These are phyloP conservation scores for Kodamaea jinghongensis DNA, from an alignment of 805 yeast species.

Conservation along the genomic window DNA sequence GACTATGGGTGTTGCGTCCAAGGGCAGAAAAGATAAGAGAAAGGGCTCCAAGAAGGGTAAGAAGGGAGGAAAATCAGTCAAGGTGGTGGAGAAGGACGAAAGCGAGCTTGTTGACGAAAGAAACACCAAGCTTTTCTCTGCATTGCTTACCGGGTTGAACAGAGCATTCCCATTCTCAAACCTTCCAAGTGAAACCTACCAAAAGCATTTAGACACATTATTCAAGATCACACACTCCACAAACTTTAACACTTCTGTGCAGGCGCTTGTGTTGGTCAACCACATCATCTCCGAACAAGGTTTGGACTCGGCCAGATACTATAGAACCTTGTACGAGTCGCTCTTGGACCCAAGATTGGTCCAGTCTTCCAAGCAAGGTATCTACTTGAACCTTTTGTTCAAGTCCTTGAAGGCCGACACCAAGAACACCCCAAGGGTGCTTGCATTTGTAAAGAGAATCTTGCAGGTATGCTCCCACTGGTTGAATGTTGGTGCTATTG, in stretches of 20 bases:
- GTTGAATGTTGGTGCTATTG: conserved; percentile 82
- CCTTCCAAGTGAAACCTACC: conserved; percentile 66
- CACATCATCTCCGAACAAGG: conserved; percentile 69
- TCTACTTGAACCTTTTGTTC: conserved; percentile 81
- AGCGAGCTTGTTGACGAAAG: conserved; percentile 71
- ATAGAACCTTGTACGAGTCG: conserved; percentile 85
- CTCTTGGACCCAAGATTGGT: conserved; percentile 80
- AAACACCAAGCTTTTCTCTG: conserved; percentile 80
- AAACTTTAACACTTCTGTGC: conserved; percentile 90
- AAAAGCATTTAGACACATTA: conserved; percentile 75
- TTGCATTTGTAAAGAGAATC: conserved; percentile 89
- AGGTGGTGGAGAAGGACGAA: conserved; percentile 56
- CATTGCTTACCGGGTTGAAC: conserved; percentile 89
- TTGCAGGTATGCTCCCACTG: conserved; percentile 82
- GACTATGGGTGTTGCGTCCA: conserved; percentile 52
- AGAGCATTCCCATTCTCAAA: conserved; percentile 93
- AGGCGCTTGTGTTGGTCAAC: conserved; percentile 81
- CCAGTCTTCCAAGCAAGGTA: conserved; percentile 88
- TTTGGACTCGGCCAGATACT: conserved; percentile 65
- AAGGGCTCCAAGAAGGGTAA: conserved; percentile 78
- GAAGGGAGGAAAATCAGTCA: conserved; percentile 83
- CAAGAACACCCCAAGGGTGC: conserved; percentile 54
- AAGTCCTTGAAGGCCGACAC: conserved; percentile 76
- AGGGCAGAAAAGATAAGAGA: conserved; percentile 53
- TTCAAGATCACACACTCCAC: conserved; percentile 91